Evolutionary conservation across 2,329 filamentous ascomycete species (phyloP).

Genomic region (Botrytis sinoallii): DNA sequence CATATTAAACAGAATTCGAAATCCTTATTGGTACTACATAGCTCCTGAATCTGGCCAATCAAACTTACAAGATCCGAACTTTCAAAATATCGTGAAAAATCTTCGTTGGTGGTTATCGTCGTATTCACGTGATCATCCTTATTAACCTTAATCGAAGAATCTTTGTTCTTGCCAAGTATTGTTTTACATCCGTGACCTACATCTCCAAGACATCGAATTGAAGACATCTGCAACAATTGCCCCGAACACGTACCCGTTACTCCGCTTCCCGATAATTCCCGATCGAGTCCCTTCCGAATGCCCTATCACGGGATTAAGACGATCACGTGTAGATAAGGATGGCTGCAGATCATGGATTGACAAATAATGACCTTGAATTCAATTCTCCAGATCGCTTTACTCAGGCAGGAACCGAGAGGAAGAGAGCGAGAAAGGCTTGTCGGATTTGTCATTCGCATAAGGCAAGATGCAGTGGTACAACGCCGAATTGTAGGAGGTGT

Average conservation of each 20-base stretch:
- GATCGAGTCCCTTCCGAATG: slow-evolving; percentile 1
- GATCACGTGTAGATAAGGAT: slow-evolving; percentile 20
- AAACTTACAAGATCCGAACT: background rate
- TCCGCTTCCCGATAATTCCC: background rate
- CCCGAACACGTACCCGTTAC: background rate
- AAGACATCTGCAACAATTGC: slow-evolving; percentile 1
- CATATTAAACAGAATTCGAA: background rate
- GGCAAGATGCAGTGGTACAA: slow-evolving; percentile 15
- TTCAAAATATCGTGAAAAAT: background rate
- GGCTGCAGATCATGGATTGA: background rate
- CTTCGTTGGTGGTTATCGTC: background rate
- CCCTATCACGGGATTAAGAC: background rate
- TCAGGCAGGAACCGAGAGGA: slow-evolving; percentile 15
- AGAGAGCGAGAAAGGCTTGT: slow-evolving; percentile 16
- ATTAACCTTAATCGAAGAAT: background rate
- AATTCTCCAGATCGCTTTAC: slow-evolving; percentile 18
- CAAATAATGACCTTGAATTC: slow-evolving; percentile 15
- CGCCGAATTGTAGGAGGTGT: slow-evolving; percentile 16
- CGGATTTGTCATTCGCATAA: slow-evolving; percentile 19
- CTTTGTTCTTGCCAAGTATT: background rate
- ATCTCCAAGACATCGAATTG: slow-evolving; percentile 11
- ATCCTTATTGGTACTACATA: background rate
- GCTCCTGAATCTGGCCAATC: background rate
- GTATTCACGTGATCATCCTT: background rate
- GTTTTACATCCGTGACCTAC: slow-evolving; percentile 1